Percentiles rank a stretch among this genome's conserved stretches.
phyloP scores from a whole-genome alignment of 2,329 filamentous ascomycete genomes.

The Penicillium sp. region DNA sequence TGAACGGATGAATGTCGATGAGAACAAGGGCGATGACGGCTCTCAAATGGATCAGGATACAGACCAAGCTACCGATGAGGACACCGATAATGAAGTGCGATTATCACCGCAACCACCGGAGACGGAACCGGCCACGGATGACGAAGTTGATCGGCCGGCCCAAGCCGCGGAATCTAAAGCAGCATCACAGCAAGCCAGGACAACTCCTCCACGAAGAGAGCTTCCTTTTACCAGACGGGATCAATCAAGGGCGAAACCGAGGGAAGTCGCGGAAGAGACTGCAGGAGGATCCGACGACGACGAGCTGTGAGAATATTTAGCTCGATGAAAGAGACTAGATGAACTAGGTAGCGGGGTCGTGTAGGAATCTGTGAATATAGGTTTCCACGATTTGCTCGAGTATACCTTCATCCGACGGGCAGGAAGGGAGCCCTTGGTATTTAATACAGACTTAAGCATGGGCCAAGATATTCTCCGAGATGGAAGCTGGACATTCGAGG shows the following conservation, averaged over 20 bases:
- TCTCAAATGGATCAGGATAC: conserved; percentile 19
- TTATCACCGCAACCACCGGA: conserved; percentile 34
- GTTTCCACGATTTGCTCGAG: not conserved
- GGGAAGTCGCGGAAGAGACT: conserved; percentile 22
- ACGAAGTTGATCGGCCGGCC: conserved; percentile 14
- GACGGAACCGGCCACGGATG: conserved; percentile 30
- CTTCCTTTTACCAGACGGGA: conserved; percentile 38
- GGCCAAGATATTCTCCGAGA: conserved; percentile 12
- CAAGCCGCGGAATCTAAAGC: not conserved
- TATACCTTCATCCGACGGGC: no score
- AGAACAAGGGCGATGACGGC: conserved; percentile 9
- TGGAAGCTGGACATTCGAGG: conserved; percentile 22
- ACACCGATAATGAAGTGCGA: conserved; percentile 24
- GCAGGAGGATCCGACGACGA: conserved; percentile 42
- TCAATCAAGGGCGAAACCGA: conserved; percentile 1
- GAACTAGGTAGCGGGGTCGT: not conserved
- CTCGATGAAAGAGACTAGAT: not conserved
- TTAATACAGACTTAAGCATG: not conserved
- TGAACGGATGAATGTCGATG: conserved; percentile 37
- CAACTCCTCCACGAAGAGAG: conserved; percentile 37
- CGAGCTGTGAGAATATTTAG: conserved; percentile 30
- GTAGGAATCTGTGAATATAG: not conserved
- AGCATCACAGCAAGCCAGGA: not conserved
- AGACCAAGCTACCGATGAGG: conserved; percentile 9
- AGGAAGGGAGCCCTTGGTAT: not conserved